Percentiles rank a stretch among this genome's conserved stretches.
Evolutionary conservation across 148 eudicot genomes (phyloP).

Genomic region (Persicaria maculosa): DNA sequence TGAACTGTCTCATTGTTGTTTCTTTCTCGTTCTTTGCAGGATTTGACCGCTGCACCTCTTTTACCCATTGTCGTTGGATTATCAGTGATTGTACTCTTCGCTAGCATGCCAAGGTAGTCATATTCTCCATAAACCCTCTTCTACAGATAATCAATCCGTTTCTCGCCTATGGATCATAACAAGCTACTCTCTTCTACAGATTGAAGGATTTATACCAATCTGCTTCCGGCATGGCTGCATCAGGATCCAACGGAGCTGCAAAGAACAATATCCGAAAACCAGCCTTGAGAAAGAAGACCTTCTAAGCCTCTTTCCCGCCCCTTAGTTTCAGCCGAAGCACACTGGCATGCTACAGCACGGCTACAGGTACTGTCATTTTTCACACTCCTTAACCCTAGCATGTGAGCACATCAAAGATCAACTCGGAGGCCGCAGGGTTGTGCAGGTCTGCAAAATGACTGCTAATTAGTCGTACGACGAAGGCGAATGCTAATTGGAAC

Average conservation of each 20-base stretch:
- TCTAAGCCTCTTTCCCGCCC: conserved; percentile 20
- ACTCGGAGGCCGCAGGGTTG: background rate
- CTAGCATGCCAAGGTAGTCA: conserved; percentile 82
- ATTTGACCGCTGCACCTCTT: conserved; percentile 78
- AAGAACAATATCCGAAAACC: conserved; percentile 68
- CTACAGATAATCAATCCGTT: background rate
- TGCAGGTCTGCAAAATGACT: background rate
- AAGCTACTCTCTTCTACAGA: conserved; percentile 29
- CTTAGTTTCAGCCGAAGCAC: background rate
- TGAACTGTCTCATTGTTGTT: conserved; percentile 1
- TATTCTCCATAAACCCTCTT: background rate
- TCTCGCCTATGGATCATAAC: background rate
- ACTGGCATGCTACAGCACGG: background rate
- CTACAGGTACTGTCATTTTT: background rate
- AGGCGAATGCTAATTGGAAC: background rate
- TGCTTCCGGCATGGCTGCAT: conserved; percentile 35
- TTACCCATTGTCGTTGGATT: conserved; percentile 78
- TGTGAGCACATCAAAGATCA: conserved; percentile 4
- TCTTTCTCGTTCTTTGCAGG: conserved; percentile 35
- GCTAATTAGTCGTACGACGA: background rate
- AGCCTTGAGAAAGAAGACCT: conserved; percentile 62
- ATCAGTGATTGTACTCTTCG: conserved; percentile 59
- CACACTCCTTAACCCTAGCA: background rate
- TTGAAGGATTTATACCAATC: conserved; percentile 72
- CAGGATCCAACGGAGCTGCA: conserved; percentile 35